Percentiles rank a stretch among this genome's conserved stretches.
Conservation (phyloP, 495 filamentous ascomycete genomes). For the Xylaria acuta region DNA sequence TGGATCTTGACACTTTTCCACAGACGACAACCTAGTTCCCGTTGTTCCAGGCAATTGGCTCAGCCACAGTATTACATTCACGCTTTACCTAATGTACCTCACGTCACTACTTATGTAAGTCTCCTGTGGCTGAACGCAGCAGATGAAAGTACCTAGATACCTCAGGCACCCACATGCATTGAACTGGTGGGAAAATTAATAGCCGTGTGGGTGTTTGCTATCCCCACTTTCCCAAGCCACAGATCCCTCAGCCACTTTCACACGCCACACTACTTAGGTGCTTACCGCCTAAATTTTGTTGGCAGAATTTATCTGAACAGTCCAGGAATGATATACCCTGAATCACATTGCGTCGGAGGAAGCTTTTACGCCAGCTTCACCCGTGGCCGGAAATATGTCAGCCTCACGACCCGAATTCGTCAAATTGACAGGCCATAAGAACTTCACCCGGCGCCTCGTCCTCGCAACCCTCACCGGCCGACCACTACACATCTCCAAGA, state of each 20-base stretch:
- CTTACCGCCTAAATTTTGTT: slow-evolving; percentile 32
- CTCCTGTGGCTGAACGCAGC: slow-evolving; percentile 20
- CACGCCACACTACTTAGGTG: slow-evolving; percentile 2
- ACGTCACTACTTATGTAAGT: no score
- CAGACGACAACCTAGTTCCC: neutral
- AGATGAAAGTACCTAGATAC: slow-evolving; percentile 6
- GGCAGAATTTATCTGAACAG: slow-evolving; percentile 29
- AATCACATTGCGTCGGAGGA: slow-evolving; percentile 11
- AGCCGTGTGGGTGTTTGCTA: no score
- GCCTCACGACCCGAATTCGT: slow-evolving; percentile 55
- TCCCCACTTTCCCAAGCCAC: no score
- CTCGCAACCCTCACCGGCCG: slow-evolving; percentile 91
- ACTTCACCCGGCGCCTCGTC: slow-evolving; percentile 82
- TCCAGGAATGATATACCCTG: slow-evolving; percentile 22
- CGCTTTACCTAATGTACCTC: neutral
- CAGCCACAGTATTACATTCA: slow-evolving; percentile 15
- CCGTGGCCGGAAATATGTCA: slow-evolving; percentile 43
- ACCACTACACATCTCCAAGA: slow-evolving; percentile 88
- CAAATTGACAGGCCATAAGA: slow-evolving; percentile 79
- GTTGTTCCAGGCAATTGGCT: neutral
- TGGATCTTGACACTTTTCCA: slow-evolving; percentile 48
- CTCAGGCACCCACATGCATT: neutral
- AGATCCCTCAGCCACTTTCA: no score
- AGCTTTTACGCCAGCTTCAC: slow-evolving; percentile 1
- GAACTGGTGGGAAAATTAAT: no score